phyloP scores from a whole-genome alignment of 1,284 basidiomycete species.

The Papiliotrema fonsecae region DNA sequence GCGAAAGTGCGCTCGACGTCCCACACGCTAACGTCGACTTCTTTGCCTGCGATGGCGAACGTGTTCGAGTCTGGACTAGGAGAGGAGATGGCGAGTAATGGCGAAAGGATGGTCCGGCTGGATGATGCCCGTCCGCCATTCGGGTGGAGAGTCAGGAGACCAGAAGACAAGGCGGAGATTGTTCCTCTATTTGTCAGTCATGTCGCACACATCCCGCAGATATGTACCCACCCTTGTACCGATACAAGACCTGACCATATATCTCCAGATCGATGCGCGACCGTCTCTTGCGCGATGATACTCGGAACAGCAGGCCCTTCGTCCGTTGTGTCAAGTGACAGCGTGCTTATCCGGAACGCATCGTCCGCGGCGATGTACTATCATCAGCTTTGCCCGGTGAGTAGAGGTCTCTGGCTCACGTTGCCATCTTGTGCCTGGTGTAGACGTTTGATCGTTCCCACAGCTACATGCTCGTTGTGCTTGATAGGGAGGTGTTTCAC shows the following conservation, averaged over 20 bases:
- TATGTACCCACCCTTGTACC: constrained; percentile 15
- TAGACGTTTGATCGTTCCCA: constrained; percentile 38
- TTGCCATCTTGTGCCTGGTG: constrained; percentile 11
- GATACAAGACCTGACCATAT: constrained; percentile 33
- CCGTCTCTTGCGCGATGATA: constrained; percentile 16
- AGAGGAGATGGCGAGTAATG: constrained; percentile 45
- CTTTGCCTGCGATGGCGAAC: constrained; percentile 80
- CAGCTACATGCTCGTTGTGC: constrained; percentile 27
- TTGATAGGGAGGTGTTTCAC: constrained; percentile 41
- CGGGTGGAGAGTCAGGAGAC: constrained; percentile 27
- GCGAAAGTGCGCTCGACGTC: constrained; percentile 65
- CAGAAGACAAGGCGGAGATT: constrained; percentile 40
- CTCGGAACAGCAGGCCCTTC: constrained; percentile 16
- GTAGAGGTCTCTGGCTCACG: constrained; percentile 8
- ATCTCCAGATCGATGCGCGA: constrained; percentile 19
- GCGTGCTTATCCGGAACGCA: constrained; percentile 29
- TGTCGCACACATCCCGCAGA: not conserved
- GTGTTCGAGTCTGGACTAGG: constrained; percentile 53
- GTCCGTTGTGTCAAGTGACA: constrained; percentile 18
- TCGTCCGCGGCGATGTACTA: constrained; percentile 38
- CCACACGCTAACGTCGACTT: constrained; percentile 81
- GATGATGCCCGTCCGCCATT: not conserved
- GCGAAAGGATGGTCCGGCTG: constrained; percentile 28
- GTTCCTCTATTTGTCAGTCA: constrained; percentile 16
- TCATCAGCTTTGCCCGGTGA: not conserved